Conservation (phyloP, 441 rosid genomes). For the Brassica hybrid region DNA sequence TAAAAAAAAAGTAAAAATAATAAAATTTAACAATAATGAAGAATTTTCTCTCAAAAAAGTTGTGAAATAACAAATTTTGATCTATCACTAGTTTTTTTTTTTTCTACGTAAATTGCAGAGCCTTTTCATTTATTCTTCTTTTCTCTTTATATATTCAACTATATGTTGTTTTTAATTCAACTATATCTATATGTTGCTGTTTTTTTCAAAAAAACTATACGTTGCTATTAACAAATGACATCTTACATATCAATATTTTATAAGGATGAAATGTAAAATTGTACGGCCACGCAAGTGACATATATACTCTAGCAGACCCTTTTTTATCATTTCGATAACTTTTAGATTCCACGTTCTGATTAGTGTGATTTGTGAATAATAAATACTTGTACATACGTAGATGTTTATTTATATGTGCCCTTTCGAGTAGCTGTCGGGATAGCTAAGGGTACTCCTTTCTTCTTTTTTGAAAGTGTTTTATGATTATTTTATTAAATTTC, state of each 20-base stretch:
- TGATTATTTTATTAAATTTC: not conserved
- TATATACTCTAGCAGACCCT: constrained; percentile 19
- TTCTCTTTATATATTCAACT: not conserved
- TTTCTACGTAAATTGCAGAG: not conserved
- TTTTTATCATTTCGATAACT: constrained; percentile 38
- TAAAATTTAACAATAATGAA: not conserved
- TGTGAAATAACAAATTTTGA: not conserved
- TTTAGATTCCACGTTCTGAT: constrained; percentile 39
- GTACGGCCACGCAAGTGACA: constrained; percentile 35
- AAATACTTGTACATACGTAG: not conserved
- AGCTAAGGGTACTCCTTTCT: constrained; percentile 28
- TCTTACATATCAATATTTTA: not conserved
- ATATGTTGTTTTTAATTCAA: not conserved
- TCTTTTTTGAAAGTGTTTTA: constrained; percentile 15
- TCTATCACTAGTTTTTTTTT: not conserved
- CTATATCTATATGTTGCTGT: no score
- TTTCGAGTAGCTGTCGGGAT: constrained; percentile 36
- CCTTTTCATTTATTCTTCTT: not conserved
- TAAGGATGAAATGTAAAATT: not conserved
- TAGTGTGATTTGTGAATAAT: not conserved
- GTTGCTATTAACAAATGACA: not conserved
- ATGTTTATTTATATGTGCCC: constrained; percentile 27
- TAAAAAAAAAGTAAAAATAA: not conserved
- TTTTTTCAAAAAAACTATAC: no score
- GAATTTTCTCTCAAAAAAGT: no score